These are phyloP conservation scores for Amanita thiersii DNA, from an alignment of 768 basidiomycete genomes.

Conservation along the genomic window DNA sequence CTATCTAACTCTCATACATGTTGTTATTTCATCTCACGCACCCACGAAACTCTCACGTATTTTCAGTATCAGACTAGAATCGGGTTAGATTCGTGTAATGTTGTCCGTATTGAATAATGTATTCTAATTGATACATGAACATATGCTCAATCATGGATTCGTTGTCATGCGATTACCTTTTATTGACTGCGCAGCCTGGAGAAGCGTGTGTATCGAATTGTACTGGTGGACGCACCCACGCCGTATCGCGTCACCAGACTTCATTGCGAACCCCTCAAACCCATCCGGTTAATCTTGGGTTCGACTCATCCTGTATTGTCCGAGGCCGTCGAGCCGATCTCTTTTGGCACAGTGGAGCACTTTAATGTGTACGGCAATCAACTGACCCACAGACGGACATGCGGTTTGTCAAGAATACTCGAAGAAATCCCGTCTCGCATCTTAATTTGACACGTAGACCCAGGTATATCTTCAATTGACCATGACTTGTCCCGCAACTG, in stretches of 20 bases:
- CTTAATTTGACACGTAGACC: not conserved
- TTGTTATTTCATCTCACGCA: not conserved
- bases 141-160: not conserved
- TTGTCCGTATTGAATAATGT: conserved; percentile 1
- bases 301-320: no score
- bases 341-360: not conserved
- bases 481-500: not conserved
- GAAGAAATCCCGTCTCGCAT: not conserved
- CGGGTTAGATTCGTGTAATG: conserved; percentile 3
- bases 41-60: not conserved
- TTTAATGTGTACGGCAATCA: not conserved
- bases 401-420: not conserved
- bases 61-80: conserved; percentile 3
- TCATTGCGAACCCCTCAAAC: no score
- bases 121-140: not conserved
- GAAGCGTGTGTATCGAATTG: not conserved
- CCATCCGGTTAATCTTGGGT: not conserved
- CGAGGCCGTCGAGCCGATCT: not conserved
- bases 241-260: not conserved
- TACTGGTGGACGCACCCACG: not conserved
- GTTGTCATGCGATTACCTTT: not conserved
- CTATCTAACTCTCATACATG: not conserved
- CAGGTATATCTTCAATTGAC: not conserved
- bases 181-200: not conserved
- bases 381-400: not conserved